Evolutionary conservation across 83 land plant species (phyloP).

Genomic region (Picea engelmannii): DNA sequence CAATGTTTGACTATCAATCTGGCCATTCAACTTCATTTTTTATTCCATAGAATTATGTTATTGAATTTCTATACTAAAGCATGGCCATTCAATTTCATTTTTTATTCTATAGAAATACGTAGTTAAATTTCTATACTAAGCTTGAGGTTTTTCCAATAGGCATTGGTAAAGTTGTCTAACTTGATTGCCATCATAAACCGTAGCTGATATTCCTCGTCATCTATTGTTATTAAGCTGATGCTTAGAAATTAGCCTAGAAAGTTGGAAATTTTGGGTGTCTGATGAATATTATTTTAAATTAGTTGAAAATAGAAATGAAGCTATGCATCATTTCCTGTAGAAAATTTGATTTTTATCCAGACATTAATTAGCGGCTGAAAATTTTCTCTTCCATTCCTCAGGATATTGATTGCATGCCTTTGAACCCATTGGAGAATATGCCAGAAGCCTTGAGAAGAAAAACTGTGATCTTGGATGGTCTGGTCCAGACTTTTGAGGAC

Average conservation of each 20-base stretch:
- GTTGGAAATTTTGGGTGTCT: neutral
- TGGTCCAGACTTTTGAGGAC: conserved; percentile 34
- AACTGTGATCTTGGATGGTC: conserved; percentile 29
- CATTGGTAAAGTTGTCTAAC: too few species aligned
- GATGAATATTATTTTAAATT: neutral
- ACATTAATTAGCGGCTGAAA: neutral
- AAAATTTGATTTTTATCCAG: neutral
- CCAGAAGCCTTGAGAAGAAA: conserved; percentile 66
- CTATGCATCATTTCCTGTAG: neutral
- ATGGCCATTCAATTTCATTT: too few species aligned
- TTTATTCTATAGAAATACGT: too few species aligned
- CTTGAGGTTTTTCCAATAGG: too few species aligned
- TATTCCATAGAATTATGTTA: too few species aligned
- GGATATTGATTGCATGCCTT: conserved; percentile 97
- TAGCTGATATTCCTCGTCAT: too few species aligned
- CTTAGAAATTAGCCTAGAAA: neutral
- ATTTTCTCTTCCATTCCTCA: conserved; percentile 22
- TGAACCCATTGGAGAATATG: conserved; percentile 78
- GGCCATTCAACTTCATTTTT: too few species aligned
- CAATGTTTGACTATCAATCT: too few species aligned
- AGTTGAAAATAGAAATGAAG: neutral
- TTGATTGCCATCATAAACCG: too few species aligned
- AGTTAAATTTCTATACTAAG: too few species aligned
- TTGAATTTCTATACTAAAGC: too few species aligned
- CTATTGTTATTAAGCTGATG: neutral